These are phyloP conservation scores for Backusella westeae DNA, from an alignment of 192 early-diverging fungal genomes.

Conservation along the genomic window DNA sequence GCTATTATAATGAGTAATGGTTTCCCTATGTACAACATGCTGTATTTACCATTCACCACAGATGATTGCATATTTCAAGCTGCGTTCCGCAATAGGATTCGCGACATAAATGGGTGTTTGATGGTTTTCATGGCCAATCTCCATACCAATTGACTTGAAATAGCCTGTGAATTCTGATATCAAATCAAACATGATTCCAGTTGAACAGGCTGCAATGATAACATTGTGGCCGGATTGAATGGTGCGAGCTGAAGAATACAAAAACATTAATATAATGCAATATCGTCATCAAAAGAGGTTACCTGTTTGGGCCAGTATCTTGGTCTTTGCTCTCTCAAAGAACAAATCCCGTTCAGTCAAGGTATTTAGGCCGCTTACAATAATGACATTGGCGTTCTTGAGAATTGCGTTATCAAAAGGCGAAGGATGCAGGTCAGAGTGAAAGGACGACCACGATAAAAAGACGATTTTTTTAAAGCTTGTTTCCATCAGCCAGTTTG, in stretches of 20 bases:
- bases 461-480: slow-evolving; percentile 53
- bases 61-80: slow-evolving; percentile 80
- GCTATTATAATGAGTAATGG: not conserved
- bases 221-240: slow-evolving; percentile 60
- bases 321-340: slow-evolving; percentile 35
- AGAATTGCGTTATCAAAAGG: slow-evolving; percentile 45
- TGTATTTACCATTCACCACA: slow-evolving; percentile 75
- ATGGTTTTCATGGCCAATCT: slow-evolving; percentile 29
- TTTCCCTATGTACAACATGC: slow-evolving; percentile 70
- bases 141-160: slow-evolving; percentile 52
- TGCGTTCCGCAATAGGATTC: slow-evolving; percentile 73
- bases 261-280: not conserved
- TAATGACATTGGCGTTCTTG: slow-evolving; percentile 39
- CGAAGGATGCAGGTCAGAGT: slow-evolving; percentile 45
- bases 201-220: slow-evolving; percentile 64
- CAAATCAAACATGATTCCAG: slow-evolving; percentile 75
- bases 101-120: slow-evolving; percentile 68
- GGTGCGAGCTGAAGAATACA: slow-evolving; percentile 16
- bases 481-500: slow-evolving; percentile 73
- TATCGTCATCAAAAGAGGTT: not conserved
- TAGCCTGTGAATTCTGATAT: slow-evolving; percentile 59
- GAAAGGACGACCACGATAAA: slow-evolving; percentile 45
- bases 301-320: slow-evolving; percentile 42
- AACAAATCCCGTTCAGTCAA: slow-evolving; percentile 17
- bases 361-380: slow-evolving; percentile 41